phyloP scores from a whole-genome alignment of 192 early-diverging fungal species.

The Coemansia sp. region DNA sequence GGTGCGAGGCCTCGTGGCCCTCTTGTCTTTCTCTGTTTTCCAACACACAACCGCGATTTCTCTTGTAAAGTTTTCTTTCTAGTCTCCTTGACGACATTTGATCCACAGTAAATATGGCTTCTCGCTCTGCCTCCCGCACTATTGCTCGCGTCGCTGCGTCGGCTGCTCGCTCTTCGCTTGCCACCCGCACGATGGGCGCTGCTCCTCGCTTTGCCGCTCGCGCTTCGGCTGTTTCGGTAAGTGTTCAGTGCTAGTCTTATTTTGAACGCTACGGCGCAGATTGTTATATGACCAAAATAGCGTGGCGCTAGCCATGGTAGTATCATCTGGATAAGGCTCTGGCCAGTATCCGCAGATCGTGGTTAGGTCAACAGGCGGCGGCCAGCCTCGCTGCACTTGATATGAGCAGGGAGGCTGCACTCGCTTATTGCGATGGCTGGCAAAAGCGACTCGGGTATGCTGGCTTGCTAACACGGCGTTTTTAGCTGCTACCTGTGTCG shows the following conservation, averaged over 20 bases:
- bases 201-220: constrained; percentile 54
- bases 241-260: constrained; percentile 4
- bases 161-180: constrained; percentile 48
- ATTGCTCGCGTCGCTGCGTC: constrained; percentile 42
- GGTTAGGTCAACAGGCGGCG: background rate
- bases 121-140: constrained; percentile 46
- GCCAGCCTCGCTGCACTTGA: background rate
- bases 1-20: background rate
- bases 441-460: no score
- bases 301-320: background rate
- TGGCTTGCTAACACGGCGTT: no score
- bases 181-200: constrained; percentile 40
- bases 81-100: background rate
- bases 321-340: background rate
- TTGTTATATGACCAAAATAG: background rate
- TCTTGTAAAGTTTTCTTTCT: background rate
- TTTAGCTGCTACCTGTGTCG: background rate
- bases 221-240: constrained; percentile 43
- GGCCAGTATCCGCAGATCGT: background rate
- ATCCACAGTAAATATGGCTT: constrained; percentile 33
- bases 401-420: background rate
- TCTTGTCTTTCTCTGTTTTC: constrained; percentile 6
- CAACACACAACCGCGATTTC: constrained; percentile 4
- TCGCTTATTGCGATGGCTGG: no score
- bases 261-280: background rate